Base-by-base conservation (phyloP, 2,329 filamentous ascomycete genomes). In the Fusarium coicis region DNA sequence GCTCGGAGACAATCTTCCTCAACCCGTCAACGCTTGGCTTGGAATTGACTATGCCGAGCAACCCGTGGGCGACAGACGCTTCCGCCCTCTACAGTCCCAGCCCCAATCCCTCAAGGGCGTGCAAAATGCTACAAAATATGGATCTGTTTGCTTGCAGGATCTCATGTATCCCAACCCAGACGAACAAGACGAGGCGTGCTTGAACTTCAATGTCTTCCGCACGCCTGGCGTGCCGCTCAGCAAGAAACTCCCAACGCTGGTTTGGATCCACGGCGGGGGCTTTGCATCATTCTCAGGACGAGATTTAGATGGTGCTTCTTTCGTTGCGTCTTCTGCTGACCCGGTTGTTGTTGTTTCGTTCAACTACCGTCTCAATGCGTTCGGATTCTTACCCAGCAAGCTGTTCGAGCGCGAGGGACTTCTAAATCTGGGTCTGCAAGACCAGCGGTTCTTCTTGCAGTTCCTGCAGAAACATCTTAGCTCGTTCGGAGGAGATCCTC, bases 261-360 rank as follows among this genome's bases (percentile, higher is more conserved):
- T 66, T 5, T 66, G 63, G 63, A 66, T 66, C 5, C 63, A 66
- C 4, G 63, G 63, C 0, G 63, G 63, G 21, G 63, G 63, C 5
- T 66, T 66, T 39, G 63, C 59, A 10, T 66, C 63, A 4, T 66
- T 66, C 16, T 66, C 63, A 8, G 47, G 47, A 7, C 34, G 63
- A 4, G 59, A 64, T 1, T 64, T 66, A 0, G 63, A 66, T 8
- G 63, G 63, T 2, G 63, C 42, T 23, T n/a, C 63, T 10, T 66
- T 66, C 9, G 63, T 64, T 10, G 36, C 59, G 0, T 66, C 60
- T 7, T 66, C 63, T 26, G 5, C 36, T 8, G 34, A 39, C 6
- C 59, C 63, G 1, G 21, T 64, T 4, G 49, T 49, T 12, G 63
- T 65, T 5, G 14, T 65, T 1, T 44, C 63, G 4, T 65, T 66